Percentiles rank a stretch among this genome's conserved stretches.
Conservation (phyloP, 2,329 filamentous ascomycete genomes). For the Aspergillus sclerotialis region DNA sequence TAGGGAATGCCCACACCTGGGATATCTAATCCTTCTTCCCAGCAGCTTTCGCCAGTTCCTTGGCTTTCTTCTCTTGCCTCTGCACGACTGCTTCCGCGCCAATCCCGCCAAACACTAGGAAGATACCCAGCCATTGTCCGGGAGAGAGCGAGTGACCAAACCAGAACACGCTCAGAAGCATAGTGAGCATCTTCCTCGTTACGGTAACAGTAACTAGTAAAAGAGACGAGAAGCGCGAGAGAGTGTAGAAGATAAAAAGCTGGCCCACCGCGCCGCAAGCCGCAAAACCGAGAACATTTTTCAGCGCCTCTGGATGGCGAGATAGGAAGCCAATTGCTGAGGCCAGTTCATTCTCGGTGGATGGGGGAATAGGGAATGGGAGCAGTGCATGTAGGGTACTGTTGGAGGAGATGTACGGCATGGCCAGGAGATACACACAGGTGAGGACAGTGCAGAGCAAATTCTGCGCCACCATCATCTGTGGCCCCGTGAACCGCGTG, state of each 20-base stretch:
- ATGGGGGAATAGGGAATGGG: conserved; percentile 51
- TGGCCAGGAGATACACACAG: conserved; percentile 64
- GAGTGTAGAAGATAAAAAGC: conserved; percentile 95
- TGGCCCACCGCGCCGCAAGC: conserved; percentile 88
- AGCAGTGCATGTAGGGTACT: conserved; percentile 58
- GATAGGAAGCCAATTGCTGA: conserved; percentile 76
- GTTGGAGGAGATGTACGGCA: conserved; percentile 70
- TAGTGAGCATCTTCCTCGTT: conserved; percentile 97
- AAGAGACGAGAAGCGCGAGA: conserved; percentile 85
- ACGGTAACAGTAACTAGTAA: conserved; percentile 94
- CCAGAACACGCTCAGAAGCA: conserved; percentile 91
- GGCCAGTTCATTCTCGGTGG: conserved; percentile 65
- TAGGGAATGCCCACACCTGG: background rate
- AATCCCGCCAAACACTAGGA: conserved; percentile 89
- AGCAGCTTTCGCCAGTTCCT: conserved; percentile 56
- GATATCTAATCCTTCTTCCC: conserved; percentile 20
- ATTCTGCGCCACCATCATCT: conserved; percentile 99
- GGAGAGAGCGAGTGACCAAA: conserved; percentile 79
- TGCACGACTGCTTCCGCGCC: conserved; percentile 82
- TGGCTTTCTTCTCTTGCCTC: conserved; percentile 73
- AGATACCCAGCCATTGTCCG: conserved; percentile 94
- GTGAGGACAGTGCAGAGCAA: conserved; percentile 77
- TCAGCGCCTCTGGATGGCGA: conserved; percentile 72
- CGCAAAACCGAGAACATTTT: conserved; percentile 83
- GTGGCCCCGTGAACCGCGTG: conserved; percentile 76